These are phyloP conservation scores for Penicillium coffeae DNA, from an alignment of 495 filamentous ascomycete genomes.

Conservation along the genomic window DNA sequence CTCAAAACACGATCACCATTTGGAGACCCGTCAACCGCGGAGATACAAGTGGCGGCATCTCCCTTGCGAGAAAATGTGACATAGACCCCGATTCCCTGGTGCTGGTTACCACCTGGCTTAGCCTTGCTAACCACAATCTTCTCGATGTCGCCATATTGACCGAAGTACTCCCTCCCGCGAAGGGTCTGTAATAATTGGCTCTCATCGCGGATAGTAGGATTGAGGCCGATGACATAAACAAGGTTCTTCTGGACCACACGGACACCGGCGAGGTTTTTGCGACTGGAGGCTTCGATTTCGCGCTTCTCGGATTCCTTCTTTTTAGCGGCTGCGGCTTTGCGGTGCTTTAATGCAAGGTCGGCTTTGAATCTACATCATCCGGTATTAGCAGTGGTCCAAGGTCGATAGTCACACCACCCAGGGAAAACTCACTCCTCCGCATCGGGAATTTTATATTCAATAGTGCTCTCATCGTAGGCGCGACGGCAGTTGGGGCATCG, in stretches of 20 bases:
- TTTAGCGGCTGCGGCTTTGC: slow-evolving; percentile 83
- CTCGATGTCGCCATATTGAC: slow-evolving; percentile 96
- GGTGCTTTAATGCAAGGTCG: slow-evolving; percentile 82
- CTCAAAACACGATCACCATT: slow-evolving; percentile 85
- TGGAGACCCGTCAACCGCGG: slow-evolving; percentile 82
- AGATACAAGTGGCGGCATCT: slow-evolving; percentile 85
- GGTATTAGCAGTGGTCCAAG: slow-evolving; percentile 1
- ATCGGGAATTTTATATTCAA: slow-evolving; percentile 91
- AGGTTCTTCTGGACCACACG: slow-evolving; percentile 97
- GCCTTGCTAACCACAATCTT: slow-evolving; percentile 99
- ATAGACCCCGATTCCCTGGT: slow-evolving; percentile 88
- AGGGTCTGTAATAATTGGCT: slow-evolving; percentile 78
- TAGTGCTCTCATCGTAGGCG: slow-evolving; percentile 91
- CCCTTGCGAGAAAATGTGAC: slow-evolving; percentile 88
- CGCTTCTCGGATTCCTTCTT: slow-evolving; percentile 95
- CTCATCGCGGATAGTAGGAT: slow-evolving; percentile 85
- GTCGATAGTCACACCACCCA: not conserved
- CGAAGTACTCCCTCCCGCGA: slow-evolving; percentile 87
- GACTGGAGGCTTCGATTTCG: slow-evolving; percentile 89
- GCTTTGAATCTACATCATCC: slow-evolving; percentile 63
- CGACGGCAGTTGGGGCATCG: slow-evolving; percentile 94
- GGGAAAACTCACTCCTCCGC: slow-evolving; percentile 76
- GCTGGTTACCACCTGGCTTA: slow-evolving; percentile 66
- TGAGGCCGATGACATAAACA: slow-evolving; percentile 95
- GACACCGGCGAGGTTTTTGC: slow-evolving; percentile 91